A percentile compares a stretch with the other conserved stretches of the same genome.
Conservation (phyloP, 345 rosid species). For the Raphanus raphanistrum region DNA sequence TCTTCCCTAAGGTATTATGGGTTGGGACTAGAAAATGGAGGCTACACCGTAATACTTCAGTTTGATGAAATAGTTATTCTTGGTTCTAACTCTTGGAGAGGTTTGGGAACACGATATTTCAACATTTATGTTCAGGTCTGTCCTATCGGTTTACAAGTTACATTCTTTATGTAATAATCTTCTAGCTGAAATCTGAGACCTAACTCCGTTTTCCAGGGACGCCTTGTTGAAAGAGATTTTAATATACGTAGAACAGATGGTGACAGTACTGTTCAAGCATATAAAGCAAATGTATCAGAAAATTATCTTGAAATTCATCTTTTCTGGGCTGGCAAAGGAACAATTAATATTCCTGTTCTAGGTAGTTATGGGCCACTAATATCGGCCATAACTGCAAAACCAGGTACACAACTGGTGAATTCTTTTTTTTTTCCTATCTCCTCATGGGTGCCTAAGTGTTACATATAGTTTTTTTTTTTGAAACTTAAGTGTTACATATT, state of each 20-base stretch:
- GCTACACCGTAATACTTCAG: constrained; percentile 19
- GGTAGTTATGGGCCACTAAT: constrained; percentile 40
- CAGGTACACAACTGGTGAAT: constrained; percentile 42
- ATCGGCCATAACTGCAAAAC: constrained; percentile 58
- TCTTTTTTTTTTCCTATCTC: not conserved
- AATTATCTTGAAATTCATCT: constrained; percentile 40
- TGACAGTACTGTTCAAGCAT: constrained; percentile 31
- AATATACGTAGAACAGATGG: constrained; percentile 21
- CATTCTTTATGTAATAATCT: not conserved
- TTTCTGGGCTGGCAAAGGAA: constrained; percentile 43
- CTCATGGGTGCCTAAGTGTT: not conserved
- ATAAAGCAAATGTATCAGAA: constrained; percentile 34
- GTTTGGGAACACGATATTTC: constrained; percentile 47
- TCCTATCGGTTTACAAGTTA: not conserved
- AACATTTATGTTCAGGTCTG: constrained; percentile 52
- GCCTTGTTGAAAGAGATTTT: constrained; percentile 35
- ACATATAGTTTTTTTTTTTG: no score
- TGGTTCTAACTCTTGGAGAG: constrained; percentile 36
- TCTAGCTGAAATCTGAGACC: not conserved
- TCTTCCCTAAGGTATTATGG: constrained; percentile 33
- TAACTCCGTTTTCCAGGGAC: constrained; percentile 37
- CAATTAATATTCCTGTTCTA: constrained; percentile 31
- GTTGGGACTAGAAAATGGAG: constrained; percentile 35
- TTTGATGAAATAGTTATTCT: constrained; percentile 29
- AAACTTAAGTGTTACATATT: no score